These are phyloP conservation scores for Geotrichum aggregatum DNA, from an alignment of 1,139 yeast genomes.

Conservation along the genomic window DNA sequence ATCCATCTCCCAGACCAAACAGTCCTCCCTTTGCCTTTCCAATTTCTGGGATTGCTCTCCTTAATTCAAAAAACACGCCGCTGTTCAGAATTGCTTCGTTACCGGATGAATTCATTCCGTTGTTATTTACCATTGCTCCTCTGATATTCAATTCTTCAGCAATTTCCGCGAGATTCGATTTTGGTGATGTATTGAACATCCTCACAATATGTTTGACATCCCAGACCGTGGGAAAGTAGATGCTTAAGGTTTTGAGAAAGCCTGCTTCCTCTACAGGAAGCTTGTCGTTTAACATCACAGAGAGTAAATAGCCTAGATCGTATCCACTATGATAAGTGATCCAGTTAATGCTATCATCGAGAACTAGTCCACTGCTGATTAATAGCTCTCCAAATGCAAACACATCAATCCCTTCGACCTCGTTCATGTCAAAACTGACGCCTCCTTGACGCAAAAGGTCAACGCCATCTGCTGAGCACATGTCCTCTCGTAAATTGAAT, in stretches of 20 bases:
- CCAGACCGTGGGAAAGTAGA: conserved; percentile 76
- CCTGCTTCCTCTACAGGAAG: conserved; percentile 83
- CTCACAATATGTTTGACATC: conserved; percentile 80
- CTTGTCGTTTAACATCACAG: conserved; percentile 66
- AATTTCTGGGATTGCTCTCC: conserved; percentile 40
- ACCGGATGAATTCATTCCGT: conserved; percentile 46
- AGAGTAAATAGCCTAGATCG: conserved; percentile 84
- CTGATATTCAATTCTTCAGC: conserved; percentile 49
- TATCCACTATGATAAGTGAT: conserved; percentile 86
- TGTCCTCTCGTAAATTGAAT: conserved; percentile 66
- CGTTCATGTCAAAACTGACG: conserved; percentile 72
- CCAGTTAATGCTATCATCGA: conserved; percentile 77
- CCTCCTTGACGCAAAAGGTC: conserved; percentile 78
- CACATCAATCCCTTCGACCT: conserved; percentile 73
- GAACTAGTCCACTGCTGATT: conserved; percentile 78
- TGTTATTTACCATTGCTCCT: conserved; percentile 29
- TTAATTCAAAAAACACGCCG: conserved; percentile 49
- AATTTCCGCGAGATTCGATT: conserved; percentile 39
- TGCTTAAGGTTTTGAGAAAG: conserved; percentile 65
- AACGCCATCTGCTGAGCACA: conserved; percentile 75
- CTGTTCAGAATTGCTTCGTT: conserved; percentile 50
- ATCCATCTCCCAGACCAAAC: conserved; percentile 39
- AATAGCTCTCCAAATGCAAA: conserved; percentile 78
- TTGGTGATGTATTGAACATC: conserved; percentile 39
- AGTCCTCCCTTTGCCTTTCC: conserved; percentile 34